Base-by-base conservation (phyloP, 768 basidiomycete genomes). In the Favolaschia claudopus region DNA sequence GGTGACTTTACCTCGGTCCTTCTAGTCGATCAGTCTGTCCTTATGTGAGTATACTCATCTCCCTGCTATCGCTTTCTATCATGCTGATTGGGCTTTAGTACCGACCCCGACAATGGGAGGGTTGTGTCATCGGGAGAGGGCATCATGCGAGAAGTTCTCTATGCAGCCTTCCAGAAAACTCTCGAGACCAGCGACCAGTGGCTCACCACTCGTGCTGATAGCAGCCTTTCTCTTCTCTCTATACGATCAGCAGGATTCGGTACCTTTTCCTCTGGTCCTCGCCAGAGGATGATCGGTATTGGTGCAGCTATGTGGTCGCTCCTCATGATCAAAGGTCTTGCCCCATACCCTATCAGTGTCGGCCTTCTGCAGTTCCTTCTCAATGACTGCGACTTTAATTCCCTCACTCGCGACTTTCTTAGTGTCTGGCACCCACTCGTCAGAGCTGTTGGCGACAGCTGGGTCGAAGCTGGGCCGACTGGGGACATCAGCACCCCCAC, bases 1-100 rank as follows among this genome's bases (percentile, higher is more conserved):
- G 38, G 38, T 5, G 50, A 52, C 25, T 52, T 52, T 20, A 52
- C 50, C 38, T n/a, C 14, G 20, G 50, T 40, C 15, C 38, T 52
- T 31, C 40, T 38, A 15, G 49, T 38, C 13, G 50, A 40, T 20
- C 27, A 39, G 38, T 29, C 22, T 5, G 49, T n/a, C 4, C 15
- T 50, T 10, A 37, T 50, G 49, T 39, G 15, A 24, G 27, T 36
- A 7, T 22, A 25, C 17, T 14, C n/a, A n/a, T n/a, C n/a, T n/a
- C n/a, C n/a, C n/a, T n/a, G n/a, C n/a, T 20, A 31, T 37, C 33
- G 20, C 10, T 36, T 13, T 37, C 22, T 33, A 17, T 15, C 34
- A 4, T 19, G 7, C 32, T 45, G n/a, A 45, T 28, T 45, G 6
- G 5, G 27, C 8, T 45, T 7, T 29, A 45, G 43, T 13, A 28